phyloP scores from a whole-genome alignment of 1,284 basidiomycete species.

The Ganoderma multipileum region DNA sequence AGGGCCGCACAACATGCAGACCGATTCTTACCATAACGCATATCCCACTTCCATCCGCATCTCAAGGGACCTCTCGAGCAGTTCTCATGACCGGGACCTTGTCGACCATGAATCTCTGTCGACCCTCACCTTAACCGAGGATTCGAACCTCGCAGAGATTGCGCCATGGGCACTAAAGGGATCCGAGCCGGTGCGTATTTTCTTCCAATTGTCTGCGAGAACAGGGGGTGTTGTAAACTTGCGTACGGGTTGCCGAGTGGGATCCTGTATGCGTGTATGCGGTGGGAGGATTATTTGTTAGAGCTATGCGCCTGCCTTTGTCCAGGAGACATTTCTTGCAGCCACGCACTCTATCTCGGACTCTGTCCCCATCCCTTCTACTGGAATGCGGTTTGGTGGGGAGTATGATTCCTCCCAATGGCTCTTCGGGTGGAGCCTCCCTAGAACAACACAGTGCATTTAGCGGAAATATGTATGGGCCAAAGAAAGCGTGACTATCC shows the following conservation, averaged over 20 bases:
- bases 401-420: background rate
- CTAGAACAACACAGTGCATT: background rate
- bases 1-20: constrained; percentile 27
- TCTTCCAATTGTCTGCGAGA: no score
- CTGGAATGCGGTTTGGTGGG: no score
- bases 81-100: constrained; percentile 20
- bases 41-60: constrained; percentile 29
- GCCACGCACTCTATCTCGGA: background rate
- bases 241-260: background rate
- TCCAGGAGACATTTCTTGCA: background rate
- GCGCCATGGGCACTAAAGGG: constrained; percentile 29
- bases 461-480: background rate
- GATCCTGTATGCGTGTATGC: background rate
- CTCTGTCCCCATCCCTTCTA: background rate
- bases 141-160: constrained; percentile 28
- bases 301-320: background rate
- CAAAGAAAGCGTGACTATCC: background rate
- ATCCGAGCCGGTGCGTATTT: constrained; percentile 27
- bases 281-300: background rate
- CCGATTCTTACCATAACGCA: constrained; percentile 21
- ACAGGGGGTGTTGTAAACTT: background rate
- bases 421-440: background rate
- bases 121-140: constrained; percentile 24
- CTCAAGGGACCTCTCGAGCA: constrained; percentile 26
- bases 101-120: constrained; percentile 26